Conservation (phyloP, 345 rosid species). For the Atalantia buxifolia region DNA sequence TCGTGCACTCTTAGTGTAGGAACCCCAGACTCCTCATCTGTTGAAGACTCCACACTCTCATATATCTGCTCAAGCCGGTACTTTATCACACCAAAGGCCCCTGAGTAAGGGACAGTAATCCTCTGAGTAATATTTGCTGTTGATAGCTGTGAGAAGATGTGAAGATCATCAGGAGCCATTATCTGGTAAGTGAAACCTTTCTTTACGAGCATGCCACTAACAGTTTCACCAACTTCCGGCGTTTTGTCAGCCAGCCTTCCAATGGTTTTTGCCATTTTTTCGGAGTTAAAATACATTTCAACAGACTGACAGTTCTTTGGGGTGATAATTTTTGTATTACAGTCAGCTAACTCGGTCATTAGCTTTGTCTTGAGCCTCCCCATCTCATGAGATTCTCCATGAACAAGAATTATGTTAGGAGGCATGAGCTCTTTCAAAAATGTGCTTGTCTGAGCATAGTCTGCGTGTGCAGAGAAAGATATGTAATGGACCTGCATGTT, state of each 20-base stretch:
- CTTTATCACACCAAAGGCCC: conserved; percentile 75
- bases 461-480: conserved; percentile 94
- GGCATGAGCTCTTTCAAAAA: conserved; percentile 92
- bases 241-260: conserved; percentile 83
- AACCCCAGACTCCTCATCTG: conserved; percentile 70
- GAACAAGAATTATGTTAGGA: conserved; percentile 91
- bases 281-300: conserved; percentile 79
- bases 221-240: conserved; percentile 78
- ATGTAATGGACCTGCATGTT: conserved; percentile 92
- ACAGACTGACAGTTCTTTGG: conserved; percentile 95
- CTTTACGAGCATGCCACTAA: conserved; percentile 81
- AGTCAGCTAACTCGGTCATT: conserved; percentile 64
- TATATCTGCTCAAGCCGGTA: conserved; percentile 85
- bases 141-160: conserved; percentile 89
- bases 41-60: conserved; percentile 67
- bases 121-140: conserved; percentile 81
- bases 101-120: conserved; percentile 71
- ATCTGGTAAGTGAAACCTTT: conserved; percentile 93
- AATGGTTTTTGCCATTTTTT: conserved; percentile 89
- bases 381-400: conserved; percentile 94
- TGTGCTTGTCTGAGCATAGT: conserved; percentile 94
- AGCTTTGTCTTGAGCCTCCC: conserved; percentile 92
- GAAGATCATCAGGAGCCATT: conserved; percentile 97
- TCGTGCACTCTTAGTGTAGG: conserved; percentile 64
- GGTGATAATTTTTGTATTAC: conserved; percentile 74